These are phyloP conservation scores for Botryotinia calthae DNA, from an alignment of 2,329 filamentous ascomycete genomes.

Conservation along the genomic window DNA sequence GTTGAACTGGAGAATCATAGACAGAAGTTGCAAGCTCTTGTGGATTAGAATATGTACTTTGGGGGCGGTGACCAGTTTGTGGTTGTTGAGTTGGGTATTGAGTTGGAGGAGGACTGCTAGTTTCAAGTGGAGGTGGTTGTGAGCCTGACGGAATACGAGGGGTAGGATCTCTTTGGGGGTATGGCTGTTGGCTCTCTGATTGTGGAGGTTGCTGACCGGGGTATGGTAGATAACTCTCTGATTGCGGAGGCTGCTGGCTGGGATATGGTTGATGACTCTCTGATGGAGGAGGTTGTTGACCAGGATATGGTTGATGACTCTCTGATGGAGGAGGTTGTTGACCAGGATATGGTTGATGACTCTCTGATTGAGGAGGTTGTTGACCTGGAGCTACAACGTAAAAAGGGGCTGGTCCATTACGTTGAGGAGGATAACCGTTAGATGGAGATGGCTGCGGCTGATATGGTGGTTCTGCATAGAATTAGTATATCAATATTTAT, in stretches of 20 bases:
- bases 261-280: slow-evolving; percentile 48
- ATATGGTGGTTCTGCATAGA: slow-evolving; percentile 42
- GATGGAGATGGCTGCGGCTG: slow-evolving; percentile 50
- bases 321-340: slow-evolving; percentile 39
- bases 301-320: slow-evolving; percentile 45
- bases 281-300: slow-evolving; percentile 39
- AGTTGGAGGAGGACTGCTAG: slow-evolving; percentile 49
- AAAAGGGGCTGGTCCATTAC: slow-evolving; percentile 57
- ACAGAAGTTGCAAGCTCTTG: slow-evolving; percentile 77
- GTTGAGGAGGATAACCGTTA: slow-evolving; percentile 56
- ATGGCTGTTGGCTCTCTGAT: slow-evolving; percentile 44
- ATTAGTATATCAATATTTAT: not conserved
- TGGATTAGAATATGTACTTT: slow-evolving; percentile 67
- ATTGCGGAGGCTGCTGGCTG: slow-evolving; percentile 40
- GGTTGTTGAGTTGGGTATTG: slow-evolving; percentile 49
- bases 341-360: slow-evolving; percentile 45
- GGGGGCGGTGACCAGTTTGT: slow-evolving; percentile 53
- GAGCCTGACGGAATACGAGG: slow-evolving; percentile 48
- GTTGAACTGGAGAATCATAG: slow-evolving; percentile 69
- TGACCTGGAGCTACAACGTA: slow-evolving; percentile 53
- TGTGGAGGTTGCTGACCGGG: slow-evolving; percentile 43
- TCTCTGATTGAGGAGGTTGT: slow-evolving; percentile 38
- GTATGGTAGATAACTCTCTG: slow-evolving; percentile 45
- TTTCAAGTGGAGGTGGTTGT: slow-evolving; percentile 50
- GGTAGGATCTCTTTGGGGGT: slow-evolving; percentile 52